Base-by-base conservation (phyloP, 352 stramenopile species). In the Pythium rhizo-oryzae region DNA sequence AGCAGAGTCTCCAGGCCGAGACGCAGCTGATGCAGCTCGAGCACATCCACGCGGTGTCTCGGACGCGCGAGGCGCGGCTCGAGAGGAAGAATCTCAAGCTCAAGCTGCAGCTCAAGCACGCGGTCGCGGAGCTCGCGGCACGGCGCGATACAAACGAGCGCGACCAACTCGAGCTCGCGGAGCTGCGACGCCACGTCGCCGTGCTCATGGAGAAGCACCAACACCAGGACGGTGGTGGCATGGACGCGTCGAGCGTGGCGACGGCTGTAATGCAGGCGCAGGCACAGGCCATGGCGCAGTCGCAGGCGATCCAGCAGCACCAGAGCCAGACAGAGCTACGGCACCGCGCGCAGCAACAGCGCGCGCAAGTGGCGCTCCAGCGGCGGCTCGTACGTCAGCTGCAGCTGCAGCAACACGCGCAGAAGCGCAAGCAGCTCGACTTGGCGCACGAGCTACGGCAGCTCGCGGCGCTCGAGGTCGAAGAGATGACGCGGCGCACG, bases 21-120 rank as follows among this genome's bases (percentile, higher is more conserved):
- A 62, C 35, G 1, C 66, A 79, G 50, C 28, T 75, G 2, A 23
- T 67, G 44, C 44, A 33, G 24, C 23, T 76, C 6, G 65, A 72
- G 4, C 53, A 72, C 15, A 58, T 64, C 9, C 68, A 75, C 33
- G 44, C 25, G 0, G 67, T 41, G 1, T 60, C 69, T 12, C 63
- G 63, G 9, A 46, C 52, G 3, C 55, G 63, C 0, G 73, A 69
- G 41, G 39, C 51, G 41, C 62, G 62, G 6, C 28, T 79, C 7
- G 70, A 80, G 54, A 73, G 66, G 18, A 80, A 80, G 44, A 2
- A 77, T 19, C 52, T 79, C 11, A 82, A 82, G 65, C 71, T 79
- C 18, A 63, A 68, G 9, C 33, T 79, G 8, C 51, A 68, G 9
- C 33, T 77, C 11, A 53, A 80, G 43, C 73, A 82, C 19, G 8